Conservation (phyloP, 495 filamentous ascomycete species). For the Penicillium salamii region DNA sequence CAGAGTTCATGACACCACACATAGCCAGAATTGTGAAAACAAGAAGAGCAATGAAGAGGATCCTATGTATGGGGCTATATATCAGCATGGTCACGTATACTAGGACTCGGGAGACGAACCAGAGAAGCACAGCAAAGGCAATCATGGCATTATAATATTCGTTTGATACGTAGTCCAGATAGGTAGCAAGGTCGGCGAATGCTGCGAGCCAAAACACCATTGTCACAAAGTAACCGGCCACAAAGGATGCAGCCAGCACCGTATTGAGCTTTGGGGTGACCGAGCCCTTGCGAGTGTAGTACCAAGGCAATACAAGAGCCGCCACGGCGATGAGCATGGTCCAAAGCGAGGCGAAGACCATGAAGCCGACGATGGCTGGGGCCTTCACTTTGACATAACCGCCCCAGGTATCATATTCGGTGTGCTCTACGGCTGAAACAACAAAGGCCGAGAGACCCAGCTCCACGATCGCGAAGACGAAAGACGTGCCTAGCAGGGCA, state of each 20-base stretch:
- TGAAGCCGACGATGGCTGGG: conserved; percentile 23
- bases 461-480: conserved; percentile 26
- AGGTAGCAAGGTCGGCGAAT: conserved; percentile 28
- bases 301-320: conserved; percentile 22
- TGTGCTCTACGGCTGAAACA: neutral
- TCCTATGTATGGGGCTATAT: conserved; percentile 7
- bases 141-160: conserved; percentile 22
- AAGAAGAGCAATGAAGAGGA: conserved; percentile 27
- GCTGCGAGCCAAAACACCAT: conserved; percentile 34
- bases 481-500: conserved; percentile 18
- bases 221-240: conserved; percentile 26
- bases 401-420: conserved; percentile 1
- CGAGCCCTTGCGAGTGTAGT: conserved; percentile 16
- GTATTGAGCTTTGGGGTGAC: conserved; percentile 20
- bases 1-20: conserved; percentile 24
- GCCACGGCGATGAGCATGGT: conserved; percentile 19
- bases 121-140: conserved; percentile 31
- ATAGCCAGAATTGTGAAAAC: conserved; percentile 28
- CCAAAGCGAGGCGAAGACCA: conserved; percentile 27
- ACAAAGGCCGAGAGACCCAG: conserved; percentile 25
- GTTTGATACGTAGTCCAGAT: conserved; percentile 7
- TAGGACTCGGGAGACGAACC: conserved; percentile 12
- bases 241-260: conserved; percentile 16
- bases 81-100: neutral
- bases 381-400: conserved; percentile 7